These are phyloP conservation scores for Cladosporium austrohemisphaericum DNA, from an alignment of 2,329 filamentous ascomycete species.

Conservation along the genomic window DNA sequence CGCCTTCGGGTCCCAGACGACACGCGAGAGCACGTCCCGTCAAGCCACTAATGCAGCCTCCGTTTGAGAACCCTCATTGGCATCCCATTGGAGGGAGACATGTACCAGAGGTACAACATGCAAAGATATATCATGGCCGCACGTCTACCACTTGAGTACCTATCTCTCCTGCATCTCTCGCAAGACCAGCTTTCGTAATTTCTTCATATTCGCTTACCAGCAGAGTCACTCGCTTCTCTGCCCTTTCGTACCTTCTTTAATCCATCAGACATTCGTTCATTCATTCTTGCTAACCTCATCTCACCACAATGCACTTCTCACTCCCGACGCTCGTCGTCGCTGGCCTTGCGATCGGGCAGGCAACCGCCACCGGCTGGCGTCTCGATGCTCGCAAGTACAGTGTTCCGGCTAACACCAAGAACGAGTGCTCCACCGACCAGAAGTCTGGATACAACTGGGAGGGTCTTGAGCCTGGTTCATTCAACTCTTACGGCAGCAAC, in stretches of 20 bases:
- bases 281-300: slow-evolving; percentile 10
- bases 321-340: slow-evolving; percentile 26
- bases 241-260: slow-evolving; percentile 21
- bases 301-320: slow-evolving; percentile 25
- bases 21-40: background rate
- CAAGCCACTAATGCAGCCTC: background rate
- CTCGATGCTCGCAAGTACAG: slow-evolving; percentile 54
- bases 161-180: background rate
- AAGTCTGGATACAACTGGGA: slow-evolving; percentile 68
- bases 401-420: slow-evolving; percentile 69
- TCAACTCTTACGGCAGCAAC: slow-evolving; percentile 68
- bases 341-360: slow-evolving; percentile 44
- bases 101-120: slow-evolving; percentile 3
- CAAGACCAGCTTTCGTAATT: background rate
- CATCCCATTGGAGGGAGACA: slow-evolving; percentile 1
- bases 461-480: slow-evolving; percentile 57
- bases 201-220: slow-evolving; percentile 30
- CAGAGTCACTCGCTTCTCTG: slow-evolving; percentile 47
- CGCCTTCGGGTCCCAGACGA: slow-evolving; percentile 1
- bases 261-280: slow-evolving; percentile 19
- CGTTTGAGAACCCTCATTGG: slow-evolving; percentile 1
- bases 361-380: slow-evolving; percentile 48
- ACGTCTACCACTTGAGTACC: background rate
- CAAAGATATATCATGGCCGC: slow-evolving; percentile 2
- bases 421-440: slow-evolving; percentile 71